A percentile compares a stretch with the other conserved stretches of the same genome.
Evolutionary conservation across 768 basidiomycete species (phyloP).

Genomic region (Suillus brevipes): DNA sequence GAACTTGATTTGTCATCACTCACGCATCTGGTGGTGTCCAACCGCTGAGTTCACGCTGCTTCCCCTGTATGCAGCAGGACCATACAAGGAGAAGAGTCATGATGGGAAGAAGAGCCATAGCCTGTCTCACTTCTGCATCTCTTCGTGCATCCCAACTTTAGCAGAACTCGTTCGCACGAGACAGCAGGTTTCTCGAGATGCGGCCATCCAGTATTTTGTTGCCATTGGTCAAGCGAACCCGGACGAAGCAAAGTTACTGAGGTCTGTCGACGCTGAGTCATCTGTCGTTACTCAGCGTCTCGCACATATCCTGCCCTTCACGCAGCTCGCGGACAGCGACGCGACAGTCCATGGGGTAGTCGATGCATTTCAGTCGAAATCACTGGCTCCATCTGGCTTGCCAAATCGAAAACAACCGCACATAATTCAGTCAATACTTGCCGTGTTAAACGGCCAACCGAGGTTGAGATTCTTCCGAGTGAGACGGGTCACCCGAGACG

Average conservation of each 20-base stretch:
- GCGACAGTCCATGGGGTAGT: neutral
- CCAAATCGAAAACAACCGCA: neutral
- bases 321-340: neutral
- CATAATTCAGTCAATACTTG: no score
- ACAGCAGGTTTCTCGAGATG: neutral
- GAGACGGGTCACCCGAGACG: no score
- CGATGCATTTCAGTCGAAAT: neutral
- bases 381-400: neutral
- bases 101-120: no score
- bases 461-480: no score
- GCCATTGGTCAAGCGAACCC: neutral
- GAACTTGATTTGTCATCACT: no score
- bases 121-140: no score
- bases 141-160: neutral
- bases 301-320: neutral
- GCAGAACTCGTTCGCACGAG: neutral
- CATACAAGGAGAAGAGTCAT: no score
- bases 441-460: no score
- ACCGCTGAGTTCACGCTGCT: no score
- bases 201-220: neutral
- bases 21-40: no score
- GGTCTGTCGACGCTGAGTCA: neutral
- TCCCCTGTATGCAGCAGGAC: no score
- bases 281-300: neutral
- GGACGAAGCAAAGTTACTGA: neutral